A percentile compares a stretch with the other conserved stretches of the same genome.
phyloP scores from a whole-genome alignment of 371 early-diverging fungal genomes.

The Mucor saturninus region DNA sequence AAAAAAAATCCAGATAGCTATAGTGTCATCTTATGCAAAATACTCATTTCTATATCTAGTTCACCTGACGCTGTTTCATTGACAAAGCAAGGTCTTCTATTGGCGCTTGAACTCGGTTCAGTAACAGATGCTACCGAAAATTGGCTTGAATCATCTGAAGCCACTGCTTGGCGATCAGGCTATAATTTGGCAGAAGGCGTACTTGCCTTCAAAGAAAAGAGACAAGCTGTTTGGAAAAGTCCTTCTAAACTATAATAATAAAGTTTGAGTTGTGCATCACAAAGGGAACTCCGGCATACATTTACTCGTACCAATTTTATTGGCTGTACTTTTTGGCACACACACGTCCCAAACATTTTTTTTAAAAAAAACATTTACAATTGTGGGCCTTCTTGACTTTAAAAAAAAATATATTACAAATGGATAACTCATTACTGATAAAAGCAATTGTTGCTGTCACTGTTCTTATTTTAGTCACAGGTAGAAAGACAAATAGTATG shows the following conservation, averaged over 20 bases:
- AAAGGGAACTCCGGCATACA: constrained; percentile 19
- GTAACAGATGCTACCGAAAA: constrained; percentile 42
- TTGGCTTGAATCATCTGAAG: constrained; percentile 45
- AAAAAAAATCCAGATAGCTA: not conserved
- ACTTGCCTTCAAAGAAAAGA: constrained; percentile 44
- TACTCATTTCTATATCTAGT: constrained; percentile 15
- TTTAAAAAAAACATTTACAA: too few relatives aligned
- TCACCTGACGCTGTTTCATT: constrained; percentile 54
- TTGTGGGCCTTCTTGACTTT: too few relatives aligned
- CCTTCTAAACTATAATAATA: constrained; percentile 29
- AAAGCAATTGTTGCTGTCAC: constrained; percentile 15
- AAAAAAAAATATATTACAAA: not conserved
- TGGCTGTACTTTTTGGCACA: too few relatives aligned
- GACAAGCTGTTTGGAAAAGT: constrained; percentile 44
- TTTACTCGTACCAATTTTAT: not conserved
- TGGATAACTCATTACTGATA: constrained; percentile 20
- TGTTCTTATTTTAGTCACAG: constrained; percentile 17
- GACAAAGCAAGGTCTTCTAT: constrained; percentile 48
- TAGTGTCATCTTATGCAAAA: too few relatives aligned
- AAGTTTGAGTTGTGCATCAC: not conserved
- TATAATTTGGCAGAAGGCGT: constrained; percentile 49
- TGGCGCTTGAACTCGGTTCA: constrained; percentile 46
- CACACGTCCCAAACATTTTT: too few relatives aligned
- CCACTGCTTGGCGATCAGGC: constrained; percentile 41
- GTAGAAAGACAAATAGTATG: constrained; percentile 1